Percentiles rank a stretch among this genome's conserved stretches.
Conservation (phyloP, 805 yeast species). For the Starmerella etchellsii region DNA sequence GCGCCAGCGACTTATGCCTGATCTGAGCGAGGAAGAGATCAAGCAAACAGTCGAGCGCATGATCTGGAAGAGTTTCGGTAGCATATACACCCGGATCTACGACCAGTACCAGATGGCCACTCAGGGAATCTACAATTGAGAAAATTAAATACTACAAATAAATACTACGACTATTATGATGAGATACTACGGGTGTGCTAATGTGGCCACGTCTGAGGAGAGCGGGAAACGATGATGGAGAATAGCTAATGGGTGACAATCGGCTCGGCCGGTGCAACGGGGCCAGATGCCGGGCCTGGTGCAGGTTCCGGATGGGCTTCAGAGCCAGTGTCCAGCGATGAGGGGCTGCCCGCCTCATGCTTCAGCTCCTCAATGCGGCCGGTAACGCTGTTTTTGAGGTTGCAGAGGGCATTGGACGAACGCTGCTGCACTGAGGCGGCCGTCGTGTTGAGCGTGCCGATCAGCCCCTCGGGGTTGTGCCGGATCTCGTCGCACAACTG, state of each 20-base stretch:
- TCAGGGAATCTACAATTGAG: slow-evolving; percentile 66
- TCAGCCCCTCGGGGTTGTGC: no score
- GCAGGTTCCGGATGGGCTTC: no score
- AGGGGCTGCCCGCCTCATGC: no score
- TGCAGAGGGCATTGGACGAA: neutral
- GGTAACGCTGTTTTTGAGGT: neutral
- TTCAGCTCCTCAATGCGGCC: no score
- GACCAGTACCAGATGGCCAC: slow-evolving; percentile 92
- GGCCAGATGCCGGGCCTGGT: no score
- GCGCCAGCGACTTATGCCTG: slow-evolving; percentile 69
- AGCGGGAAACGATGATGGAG: no score
- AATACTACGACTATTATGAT: neutral
- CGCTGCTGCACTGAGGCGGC: neutral
- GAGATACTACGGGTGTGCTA: neutral
- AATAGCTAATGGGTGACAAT: no score
- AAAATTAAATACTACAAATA: neutral
- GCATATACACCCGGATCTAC: slow-evolving; percentile 79
- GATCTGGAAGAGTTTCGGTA: slow-evolving; percentile 72
- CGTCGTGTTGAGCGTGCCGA: neutral
- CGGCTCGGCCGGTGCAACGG: no score
- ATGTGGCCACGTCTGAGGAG: no score
- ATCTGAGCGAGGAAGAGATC: slow-evolving; percentile 56
- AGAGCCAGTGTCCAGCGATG: no score
- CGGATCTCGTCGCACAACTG: no score
- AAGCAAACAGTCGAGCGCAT: slow-evolving; percentile 70